Conservation (phyloP, 345 rosid species). For the Passiflora organensis region DNA sequence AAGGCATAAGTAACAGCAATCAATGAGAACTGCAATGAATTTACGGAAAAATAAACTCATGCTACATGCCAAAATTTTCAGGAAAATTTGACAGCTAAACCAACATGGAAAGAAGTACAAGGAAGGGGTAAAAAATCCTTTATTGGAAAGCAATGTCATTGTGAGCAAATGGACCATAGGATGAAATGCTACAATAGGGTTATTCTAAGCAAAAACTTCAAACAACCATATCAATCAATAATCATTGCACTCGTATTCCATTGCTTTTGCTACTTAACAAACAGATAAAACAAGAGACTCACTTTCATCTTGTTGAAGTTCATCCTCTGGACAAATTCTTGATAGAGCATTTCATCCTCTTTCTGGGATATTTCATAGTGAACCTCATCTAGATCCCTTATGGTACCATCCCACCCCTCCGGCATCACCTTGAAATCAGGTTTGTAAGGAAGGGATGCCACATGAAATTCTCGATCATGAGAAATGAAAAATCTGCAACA, state of each 20-base stretch:
- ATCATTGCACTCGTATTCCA: neutral
- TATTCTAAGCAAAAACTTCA: too few species aligned
- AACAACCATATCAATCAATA: too few species aligned
- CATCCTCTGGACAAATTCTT: slow-evolving; percentile 74
- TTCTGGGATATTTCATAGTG: slow-evolving; percentile 97
- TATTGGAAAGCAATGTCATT: too few species aligned
- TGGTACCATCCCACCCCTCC: slow-evolving; percentile 98
- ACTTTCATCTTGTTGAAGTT: slow-evolving; percentile 93
- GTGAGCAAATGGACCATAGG: too few species aligned
- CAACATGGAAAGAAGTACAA: too few species aligned
- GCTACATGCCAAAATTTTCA: too few species aligned
- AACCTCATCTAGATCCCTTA: slow-evolving; percentile 80
- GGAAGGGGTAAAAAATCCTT: too few species aligned
- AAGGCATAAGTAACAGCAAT: too few species aligned
- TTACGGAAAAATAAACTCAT: too few species aligned
- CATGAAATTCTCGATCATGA: slow-evolving; percentile 93
- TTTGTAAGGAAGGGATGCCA: slow-evolving; percentile 84
- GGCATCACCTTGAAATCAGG: slow-evolving; percentile 99
- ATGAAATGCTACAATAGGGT: too few species aligned
- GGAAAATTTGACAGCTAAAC: too few species aligned
- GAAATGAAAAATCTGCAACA: slow-evolving; percentile 66
- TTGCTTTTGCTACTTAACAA: slow-evolving; percentile 1
- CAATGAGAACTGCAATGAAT: too few species aligned
- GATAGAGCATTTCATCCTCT: slow-evolving; percentile 87
- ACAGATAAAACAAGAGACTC: slow-evolving; percentile 14